phyloP scores from a whole-genome alignment of 1,284 basidiomycete species.

The Cutaneotrichosporon spelunceum region DNA sequence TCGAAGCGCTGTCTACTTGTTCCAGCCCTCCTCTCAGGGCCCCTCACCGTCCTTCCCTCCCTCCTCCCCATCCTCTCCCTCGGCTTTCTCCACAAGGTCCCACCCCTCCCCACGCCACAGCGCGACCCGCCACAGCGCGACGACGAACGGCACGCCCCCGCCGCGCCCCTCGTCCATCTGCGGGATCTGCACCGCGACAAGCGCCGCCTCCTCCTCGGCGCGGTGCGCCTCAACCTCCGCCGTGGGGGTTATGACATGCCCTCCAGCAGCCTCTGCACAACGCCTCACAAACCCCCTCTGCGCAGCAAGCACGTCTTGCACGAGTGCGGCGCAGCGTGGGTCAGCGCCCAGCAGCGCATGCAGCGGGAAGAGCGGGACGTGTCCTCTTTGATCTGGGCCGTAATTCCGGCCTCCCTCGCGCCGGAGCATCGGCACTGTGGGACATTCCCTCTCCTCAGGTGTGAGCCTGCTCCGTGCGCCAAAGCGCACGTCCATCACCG shows the following conservation, averaged over 20 bases:
- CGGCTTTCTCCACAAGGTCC: conserved; percentile 5
- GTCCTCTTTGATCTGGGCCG: too few relatives aligned
- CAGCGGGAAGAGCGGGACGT: conserved; percentile 7
- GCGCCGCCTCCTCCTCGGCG: neutral
- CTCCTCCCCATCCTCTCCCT: neutral
- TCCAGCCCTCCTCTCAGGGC: neutral
- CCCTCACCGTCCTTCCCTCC: neutral
- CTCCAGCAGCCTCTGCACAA: neutral
- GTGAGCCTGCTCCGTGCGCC: neutral
- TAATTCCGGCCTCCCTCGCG: neutral
- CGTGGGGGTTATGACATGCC: neutral
- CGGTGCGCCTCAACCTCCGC: neutral
- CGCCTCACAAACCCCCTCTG: neutral
- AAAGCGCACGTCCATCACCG: conserved; percentile 11
- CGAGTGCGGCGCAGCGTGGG: neutral
- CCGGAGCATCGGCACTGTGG: conserved; percentile 4
- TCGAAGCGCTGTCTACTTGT: neutral
- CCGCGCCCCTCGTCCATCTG: neutral
- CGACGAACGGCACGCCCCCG: conserved; percentile 15
- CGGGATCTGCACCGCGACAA: conserved; percentile 11
- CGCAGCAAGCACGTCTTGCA: conserved; percentile 1
- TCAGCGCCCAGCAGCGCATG: conserved; percentile 4
- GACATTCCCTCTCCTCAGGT: neutral
- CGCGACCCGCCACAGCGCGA: conserved; percentile 23
- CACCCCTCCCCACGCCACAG: conserved; percentile 26